Evolutionary conservation across 305 asterid species (phyloP), one percentile per base, ranked within the genome.

Genomic region (Fraxinus paxiana): DNA sequence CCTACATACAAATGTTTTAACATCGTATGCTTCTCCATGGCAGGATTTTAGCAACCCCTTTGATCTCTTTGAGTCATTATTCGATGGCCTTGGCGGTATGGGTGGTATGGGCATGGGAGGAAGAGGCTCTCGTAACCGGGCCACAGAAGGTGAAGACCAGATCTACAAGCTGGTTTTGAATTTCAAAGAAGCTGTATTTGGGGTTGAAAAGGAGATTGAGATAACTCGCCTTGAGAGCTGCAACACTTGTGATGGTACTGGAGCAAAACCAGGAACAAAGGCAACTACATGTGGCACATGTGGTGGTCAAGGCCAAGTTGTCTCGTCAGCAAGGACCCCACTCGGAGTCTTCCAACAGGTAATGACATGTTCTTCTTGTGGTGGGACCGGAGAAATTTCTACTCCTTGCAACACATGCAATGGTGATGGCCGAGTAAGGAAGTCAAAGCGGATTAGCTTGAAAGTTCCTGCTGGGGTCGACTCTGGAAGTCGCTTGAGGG

Each of bases 41-140:
- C 88, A 94, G 98, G 99, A 96, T 91, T 94, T 91, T 88, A 93
- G 97, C 96, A 94, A 96, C 70, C 96, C 99, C 7, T 94, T 94
- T 33, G 99, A 96, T 85, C 84, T 96, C 74, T 96, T 94, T 3
- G 98, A 96, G 84, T 88, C 98, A 37, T 72, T 96, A 76, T 96
- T 96, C 28, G 97, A 93, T 80, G 96, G 97, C 83, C 84, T 96
- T 83, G 97, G 97, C 18, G 94, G 97, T 4, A 92, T 93, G 97
- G 97, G 98, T 4, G 95, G 94, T 31, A 92, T 91, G 97, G 95
- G 96, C 63, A 89, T 87, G 89, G 94, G 99, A 71, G 91, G 93
- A 46, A 84, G 94, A 83, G 88, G 91, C 56, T 87, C 97, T 26
- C 93, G 95, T 31, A 91, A 78, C 85, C 89, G 97, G 73, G 91